Conservation (phyloP, 108 stramenopile species). For the Nannochloropsis gaditana region DNA sequence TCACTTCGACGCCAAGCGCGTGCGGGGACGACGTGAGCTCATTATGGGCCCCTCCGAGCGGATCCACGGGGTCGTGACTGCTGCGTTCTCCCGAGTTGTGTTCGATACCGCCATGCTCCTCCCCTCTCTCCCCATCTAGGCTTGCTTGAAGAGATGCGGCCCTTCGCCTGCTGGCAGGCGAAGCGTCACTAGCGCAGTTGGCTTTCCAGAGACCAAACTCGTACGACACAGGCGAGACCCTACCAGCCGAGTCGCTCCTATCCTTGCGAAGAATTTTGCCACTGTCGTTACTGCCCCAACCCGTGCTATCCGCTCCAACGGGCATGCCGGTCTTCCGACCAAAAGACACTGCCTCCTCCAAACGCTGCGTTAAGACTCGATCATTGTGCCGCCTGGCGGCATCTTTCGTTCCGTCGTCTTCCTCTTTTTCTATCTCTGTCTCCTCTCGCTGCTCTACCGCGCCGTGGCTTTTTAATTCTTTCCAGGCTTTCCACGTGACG, state of each 20-base stretch:
- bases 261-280: neutral
- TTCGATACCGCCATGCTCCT: neutral
- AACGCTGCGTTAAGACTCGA: neutral
- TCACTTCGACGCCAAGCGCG: neutral
- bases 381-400: neutral
- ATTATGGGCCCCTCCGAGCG: neutral
- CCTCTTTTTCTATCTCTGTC: neutral
- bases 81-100: neutral
- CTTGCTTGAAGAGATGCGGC: neutral
- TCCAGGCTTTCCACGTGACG: too few relatives aligned
- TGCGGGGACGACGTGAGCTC: neutral
- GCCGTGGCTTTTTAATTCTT: too few relatives aligned
- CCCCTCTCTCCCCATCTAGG: neutral
- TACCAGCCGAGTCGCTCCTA: neutral
- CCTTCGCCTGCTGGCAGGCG: too few relatives aligned
- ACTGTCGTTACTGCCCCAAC: neutral
- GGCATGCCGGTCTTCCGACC: neutral
- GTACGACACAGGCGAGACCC: neutral
- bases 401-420: neutral
- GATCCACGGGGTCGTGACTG: neutral
- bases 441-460: neutral
- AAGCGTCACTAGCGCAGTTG: neutral
- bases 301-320: neutral
- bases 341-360: neutral
- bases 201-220: conserved; percentile 8